Evolutionary conservation across 2,329 filamentous ascomycete species (phyloP), one percentile per base, ranked within the genome.

Genomic region (Lecanicillium sp.): DNA sequence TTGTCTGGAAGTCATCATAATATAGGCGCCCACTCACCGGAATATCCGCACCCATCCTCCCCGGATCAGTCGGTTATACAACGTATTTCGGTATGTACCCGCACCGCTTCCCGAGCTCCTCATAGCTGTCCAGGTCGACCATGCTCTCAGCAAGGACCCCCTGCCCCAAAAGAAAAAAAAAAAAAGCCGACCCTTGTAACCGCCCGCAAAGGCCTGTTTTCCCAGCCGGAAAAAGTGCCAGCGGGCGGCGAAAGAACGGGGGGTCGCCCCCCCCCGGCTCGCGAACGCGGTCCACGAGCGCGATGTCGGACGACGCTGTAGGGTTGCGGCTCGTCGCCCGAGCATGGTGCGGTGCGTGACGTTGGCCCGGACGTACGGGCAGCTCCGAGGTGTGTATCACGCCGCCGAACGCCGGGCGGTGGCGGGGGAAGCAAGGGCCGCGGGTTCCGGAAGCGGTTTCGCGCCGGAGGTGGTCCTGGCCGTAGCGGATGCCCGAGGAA

Each of bases 321-420:
- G 69, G 63, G 14, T 65, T 57, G 57, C 64, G 67, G 50, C 54
- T 20, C 5, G 59, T 59, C 56, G 59, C 2, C 54, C 59, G 8
- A 53, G 54, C 5, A 58, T 55, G 46, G 73, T 65, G 55, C 70
- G 77, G 40, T 67, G 59, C 4, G 67, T 61, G 14, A 70, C 49
- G 48, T 70, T 69, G 9, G 63, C 73, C 51, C 71, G 77, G 4
- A 74, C 59, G 57, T 75, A 78, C 4, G 71, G n/a, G 67, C 20
- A 77, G 69, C 44, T 78, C 74, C 1, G 71, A 70, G 0, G 71
- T 73, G 55, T 78, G 74, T 2, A 73, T 61, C 0, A 69, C 62
- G 38, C 74, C 73, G 5, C 71, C 54, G 1, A 68, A 68, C 1
- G 6, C 17, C 6, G 72, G 62, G 51, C 70, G 33, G 51, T 58